Evolutionary conservation across 176 grass and related monocot genomes (phyloP).

Genomic region (Microstegium vimineum): DNA sequence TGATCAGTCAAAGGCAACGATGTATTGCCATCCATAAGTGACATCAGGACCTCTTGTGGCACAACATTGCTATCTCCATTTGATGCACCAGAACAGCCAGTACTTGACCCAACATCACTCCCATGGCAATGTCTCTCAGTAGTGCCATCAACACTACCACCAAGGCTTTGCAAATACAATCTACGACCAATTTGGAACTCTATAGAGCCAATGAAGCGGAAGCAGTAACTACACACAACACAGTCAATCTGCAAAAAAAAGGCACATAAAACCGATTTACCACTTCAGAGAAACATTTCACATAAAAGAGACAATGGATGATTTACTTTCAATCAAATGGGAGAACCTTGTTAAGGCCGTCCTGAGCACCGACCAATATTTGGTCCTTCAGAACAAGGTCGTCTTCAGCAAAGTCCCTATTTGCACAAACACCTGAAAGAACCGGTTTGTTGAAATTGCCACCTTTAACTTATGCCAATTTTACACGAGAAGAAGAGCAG

Average conservation of each 20-base stretch:
- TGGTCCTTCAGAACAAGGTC: conserved; percentile 86
- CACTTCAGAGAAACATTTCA: conserved; percentile 1
- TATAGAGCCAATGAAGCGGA: conserved; percentile 89
- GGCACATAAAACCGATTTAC: conserved; percentile 16
- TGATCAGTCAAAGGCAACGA: conserved; percentile 59
- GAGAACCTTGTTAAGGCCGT: conserved; percentile 87
- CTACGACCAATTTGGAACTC: conserved; percentile 92
- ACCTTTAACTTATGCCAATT: not conserved
- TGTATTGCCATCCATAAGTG: conserved; percentile 59
- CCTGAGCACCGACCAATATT: conserved; percentile 76
- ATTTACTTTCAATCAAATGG: not conserved
- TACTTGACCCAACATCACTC: conserved; percentile 35
- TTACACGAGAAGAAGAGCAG: not conserved
- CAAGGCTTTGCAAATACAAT: conserved; percentile 72
- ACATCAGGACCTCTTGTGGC: conserved; percentile 64
- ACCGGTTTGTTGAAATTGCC: not conserved
- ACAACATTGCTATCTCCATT: conserved; percentile 46
- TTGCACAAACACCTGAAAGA: conserved; percentile 71
- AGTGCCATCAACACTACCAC: conserved; percentile 32
- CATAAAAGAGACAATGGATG: not conserved
- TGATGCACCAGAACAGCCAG: conserved; percentile 31
- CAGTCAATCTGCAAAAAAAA: conserved; percentile 84
- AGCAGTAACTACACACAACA: conserved; percentile 83
- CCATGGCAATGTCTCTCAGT: conserved; percentile 30
- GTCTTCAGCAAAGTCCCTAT: conserved; percentile 64